Conservation (phyloP, 495 filamentous ascomycete genomes). For the Talaromyces ruber region DNA sequence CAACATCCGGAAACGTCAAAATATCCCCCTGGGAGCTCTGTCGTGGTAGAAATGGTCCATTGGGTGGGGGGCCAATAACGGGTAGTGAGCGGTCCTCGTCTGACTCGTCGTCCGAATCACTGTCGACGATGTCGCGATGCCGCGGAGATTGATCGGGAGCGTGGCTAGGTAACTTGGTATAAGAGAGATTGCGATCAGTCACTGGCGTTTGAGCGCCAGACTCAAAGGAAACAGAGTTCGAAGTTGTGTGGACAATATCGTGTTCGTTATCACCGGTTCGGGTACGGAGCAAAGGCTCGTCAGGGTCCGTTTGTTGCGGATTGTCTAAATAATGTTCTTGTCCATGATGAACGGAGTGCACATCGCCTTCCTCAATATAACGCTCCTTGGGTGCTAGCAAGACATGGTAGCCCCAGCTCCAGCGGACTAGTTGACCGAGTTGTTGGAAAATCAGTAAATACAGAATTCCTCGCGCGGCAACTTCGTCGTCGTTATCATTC, state of each 20-base stretch:
- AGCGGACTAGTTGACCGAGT: conserved; percentile 86
- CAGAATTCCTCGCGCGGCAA: conserved; percentile 85
- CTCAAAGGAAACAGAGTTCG: conserved; percentile 20
- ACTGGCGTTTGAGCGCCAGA: conserved; percentile 37
- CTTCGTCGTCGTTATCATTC: conserved; percentile 90
- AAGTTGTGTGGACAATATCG: conserved; percentile 14
- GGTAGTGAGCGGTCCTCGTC: conserved; percentile 18
- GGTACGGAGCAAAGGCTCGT: conserved; percentile 34
- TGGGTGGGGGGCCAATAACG: conserved; percentile 24
- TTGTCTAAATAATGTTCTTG: conserved; percentile 56
- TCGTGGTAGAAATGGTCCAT: conserved; percentile 32
- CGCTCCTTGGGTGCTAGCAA: conserved; percentile 68
- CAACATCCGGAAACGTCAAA: conserved; percentile 35
- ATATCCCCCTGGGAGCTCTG: conserved; percentile 30
- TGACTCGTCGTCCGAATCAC: conserved; percentile 18
- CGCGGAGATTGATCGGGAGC: conserved; percentile 9
- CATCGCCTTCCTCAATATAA: conserved; percentile 51
- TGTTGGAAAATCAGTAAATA: conserved; percentile 98
- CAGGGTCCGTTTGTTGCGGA: conserved; percentile 34
- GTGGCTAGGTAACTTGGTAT: conserved; percentile 25
- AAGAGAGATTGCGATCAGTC: conserved; percentile 22
- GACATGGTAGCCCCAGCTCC: conserved; percentile 97
- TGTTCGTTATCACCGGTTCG: conserved; percentile 19
- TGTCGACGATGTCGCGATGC: conserved; percentile 10
- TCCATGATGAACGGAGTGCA: conserved; percentile 52